These are phyloP conservation scores for Schizothecium vesticola DNA, from an alignment of 495 filamentous ascomycete species.

Conservation along the genomic window DNA sequence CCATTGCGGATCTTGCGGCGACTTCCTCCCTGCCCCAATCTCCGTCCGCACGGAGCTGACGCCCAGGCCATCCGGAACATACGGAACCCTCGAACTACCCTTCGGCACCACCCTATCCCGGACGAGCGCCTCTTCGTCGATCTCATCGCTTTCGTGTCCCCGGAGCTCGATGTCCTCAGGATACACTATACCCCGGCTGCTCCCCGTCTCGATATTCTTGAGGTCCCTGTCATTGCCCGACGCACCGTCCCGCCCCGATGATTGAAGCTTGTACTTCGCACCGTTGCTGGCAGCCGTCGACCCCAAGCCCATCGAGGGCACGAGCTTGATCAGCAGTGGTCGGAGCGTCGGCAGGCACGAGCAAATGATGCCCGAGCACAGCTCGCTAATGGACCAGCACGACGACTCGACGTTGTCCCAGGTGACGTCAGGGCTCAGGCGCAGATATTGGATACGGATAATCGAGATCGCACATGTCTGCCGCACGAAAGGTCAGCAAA, in stretches of 20 bases:
- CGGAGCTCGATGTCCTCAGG: conserved; percentile 26
- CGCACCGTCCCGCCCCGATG: conserved; percentile 16
- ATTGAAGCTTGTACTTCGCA: conserved; percentile 17
- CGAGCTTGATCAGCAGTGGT: conserved; percentile 41
- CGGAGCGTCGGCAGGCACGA: conserved; percentile 52
- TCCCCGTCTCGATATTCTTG: conserved; percentile 12
- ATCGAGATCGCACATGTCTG: conserved; percentile 53
- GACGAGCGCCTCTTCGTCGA: not conserved
- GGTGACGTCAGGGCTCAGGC: conserved; percentile 45
- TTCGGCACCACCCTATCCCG: not conserved
- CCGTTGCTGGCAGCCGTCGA: conserved; percentile 1
- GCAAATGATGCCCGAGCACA: conserved; percentile 54
- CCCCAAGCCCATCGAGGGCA: conserved; percentile 25
- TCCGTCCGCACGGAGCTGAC: conserved; percentile 23
- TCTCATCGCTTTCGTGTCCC: conserved; percentile 18
- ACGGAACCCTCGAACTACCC: not conserved
- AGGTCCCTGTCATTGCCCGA: conserved; percentile 2
- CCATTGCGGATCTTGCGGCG: not conserved
- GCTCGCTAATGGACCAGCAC: conserved; percentile 54
- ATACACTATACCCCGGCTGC: conserved; percentile 22
- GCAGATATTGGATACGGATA: conserved; percentile 47
- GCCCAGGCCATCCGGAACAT: conserved; percentile 8
- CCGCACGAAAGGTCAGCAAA: not conserved
- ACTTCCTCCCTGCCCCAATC: conserved; percentile 9
- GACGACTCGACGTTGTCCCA: conserved; percentile 55